Conservation (phyloP, 495 filamentous ascomycete genomes). For the Penicillium angulare region DNA sequence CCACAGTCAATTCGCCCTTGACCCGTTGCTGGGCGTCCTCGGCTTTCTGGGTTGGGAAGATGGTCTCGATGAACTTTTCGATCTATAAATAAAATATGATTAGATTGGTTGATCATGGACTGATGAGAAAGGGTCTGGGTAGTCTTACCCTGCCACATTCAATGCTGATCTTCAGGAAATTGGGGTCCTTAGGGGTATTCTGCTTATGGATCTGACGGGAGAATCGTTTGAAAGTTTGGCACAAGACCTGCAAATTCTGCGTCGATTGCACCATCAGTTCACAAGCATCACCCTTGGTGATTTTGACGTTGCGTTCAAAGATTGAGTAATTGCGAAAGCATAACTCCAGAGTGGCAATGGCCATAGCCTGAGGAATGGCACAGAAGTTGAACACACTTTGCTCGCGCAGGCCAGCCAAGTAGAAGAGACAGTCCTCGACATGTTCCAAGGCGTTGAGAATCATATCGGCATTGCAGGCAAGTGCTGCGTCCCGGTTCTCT, state of each 20-base stretch:
- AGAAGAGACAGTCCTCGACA: slow-evolving; percentile 91
- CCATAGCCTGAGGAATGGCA: slow-evolving; percentile 97
- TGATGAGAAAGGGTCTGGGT: neutral
- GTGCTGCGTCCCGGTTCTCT: slow-evolving; percentile 72
- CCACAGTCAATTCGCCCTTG: slow-evolving; percentile 38
- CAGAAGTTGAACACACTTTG: slow-evolving; percentile 99
- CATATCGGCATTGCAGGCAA: slow-evolving; percentile 94
- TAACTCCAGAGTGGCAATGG: slow-evolving; percentile 86
- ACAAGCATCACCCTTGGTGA: slow-evolving; percentile 93
- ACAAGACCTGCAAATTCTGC: slow-evolving; percentile 79
- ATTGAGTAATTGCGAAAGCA: slow-evolving; percentile 91
- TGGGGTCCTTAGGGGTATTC: slow-evolving; percentile 91
- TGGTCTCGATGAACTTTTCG: slow-evolving; percentile 93
- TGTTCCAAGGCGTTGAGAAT: slow-evolving; percentile 83
- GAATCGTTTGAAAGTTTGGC: slow-evolving; percentile 74
- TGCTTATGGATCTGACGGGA: slow-evolving; percentile 84
- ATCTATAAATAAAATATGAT: slow-evolving; percentile 57
- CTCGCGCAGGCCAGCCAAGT: slow-evolving; percentile 92
- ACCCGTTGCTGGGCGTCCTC: slow-evolving; percentile 42
- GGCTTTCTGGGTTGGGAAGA: slow-evolving; percentile 76
- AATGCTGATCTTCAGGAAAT: slow-evolving; percentile 89
- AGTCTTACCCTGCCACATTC: slow-evolving; percentile 78
- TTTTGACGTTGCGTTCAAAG: slow-evolving; percentile 89
- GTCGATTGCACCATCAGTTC: slow-evolving; percentile 87
- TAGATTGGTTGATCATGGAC: neutral